These are phyloP conservation scores for Physcia stellaris DNA, from an alignment of 495 filamentous ascomycete species.

Conservation along the genomic window DNA sequence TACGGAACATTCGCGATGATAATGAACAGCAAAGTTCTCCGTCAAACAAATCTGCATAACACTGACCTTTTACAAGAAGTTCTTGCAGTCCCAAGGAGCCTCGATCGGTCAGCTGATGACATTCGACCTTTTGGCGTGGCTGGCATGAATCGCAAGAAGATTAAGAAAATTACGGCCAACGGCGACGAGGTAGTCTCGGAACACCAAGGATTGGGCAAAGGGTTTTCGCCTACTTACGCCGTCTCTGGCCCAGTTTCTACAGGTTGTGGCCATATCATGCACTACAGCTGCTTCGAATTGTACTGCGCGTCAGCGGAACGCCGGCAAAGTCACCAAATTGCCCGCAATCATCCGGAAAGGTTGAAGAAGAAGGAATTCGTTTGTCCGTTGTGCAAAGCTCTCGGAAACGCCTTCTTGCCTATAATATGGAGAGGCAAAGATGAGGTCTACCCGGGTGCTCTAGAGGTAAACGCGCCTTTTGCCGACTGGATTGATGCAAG, in stretches of 20 bases:
- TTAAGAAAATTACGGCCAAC: slow-evolving; percentile 60
- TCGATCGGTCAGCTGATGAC: slow-evolving; percentile 70
- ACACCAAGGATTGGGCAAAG: slow-evolving; percentile 74
- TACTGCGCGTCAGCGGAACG: slow-evolving; percentile 72
- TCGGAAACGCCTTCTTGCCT: slow-evolving; percentile 90
- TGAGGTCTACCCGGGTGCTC: slow-evolving; percentile 56
- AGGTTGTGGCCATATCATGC: slow-evolving; percentile 97
- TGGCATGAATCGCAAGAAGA: slow-evolving; percentile 62
- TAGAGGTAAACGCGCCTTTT: slow-evolving; percentile 46
- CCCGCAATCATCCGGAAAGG: slow-evolving; percentile 78
- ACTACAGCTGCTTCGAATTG: slow-evolving; percentile 86
- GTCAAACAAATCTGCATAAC: slow-evolving; percentile 71
- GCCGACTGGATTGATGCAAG: slow-evolving; percentile 44
- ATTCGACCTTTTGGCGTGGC: slow-evolving; percentile 84
- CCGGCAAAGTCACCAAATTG: slow-evolving; percentile 81
- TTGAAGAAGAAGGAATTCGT: slow-evolving; percentile 72
- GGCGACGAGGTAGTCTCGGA: slow-evolving; percentile 58
- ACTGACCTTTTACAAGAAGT: slow-evolving; percentile 76
- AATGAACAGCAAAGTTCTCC: slow-evolving; percentile 72
- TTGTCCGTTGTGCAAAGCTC: slow-evolving; percentile 94
- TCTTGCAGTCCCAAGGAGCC: slow-evolving; percentile 55
- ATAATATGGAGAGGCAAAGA: slow-evolving; percentile 92
- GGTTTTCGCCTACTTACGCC: slow-evolving; percentile 57
- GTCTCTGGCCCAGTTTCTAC: slow-evolving; percentile 71
- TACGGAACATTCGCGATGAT: slow-evolving; percentile 88